Conservation (phyloP, 2,329 filamentous ascomycete species). For the Cytospora piceicola region DNA sequence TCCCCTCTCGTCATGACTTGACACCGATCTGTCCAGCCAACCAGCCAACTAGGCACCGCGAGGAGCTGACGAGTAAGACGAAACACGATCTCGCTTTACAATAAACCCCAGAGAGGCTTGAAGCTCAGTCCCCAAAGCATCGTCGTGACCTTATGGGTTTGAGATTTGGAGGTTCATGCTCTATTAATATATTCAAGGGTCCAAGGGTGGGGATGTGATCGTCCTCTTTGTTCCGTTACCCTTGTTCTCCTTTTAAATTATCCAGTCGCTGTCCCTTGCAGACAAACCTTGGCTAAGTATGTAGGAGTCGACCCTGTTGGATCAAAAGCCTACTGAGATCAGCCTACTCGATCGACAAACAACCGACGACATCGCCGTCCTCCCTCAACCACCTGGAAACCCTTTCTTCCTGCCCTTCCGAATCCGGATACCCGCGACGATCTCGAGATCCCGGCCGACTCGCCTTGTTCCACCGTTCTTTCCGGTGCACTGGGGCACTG, state of each 20-base stretch:
- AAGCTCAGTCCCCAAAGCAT: conserved; percentile 12
- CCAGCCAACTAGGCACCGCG: background rate
- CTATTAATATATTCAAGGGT: conserved; percentile 19
- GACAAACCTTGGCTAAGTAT: background rate
- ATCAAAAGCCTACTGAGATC: background rate
- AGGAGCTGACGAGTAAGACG: background rate
- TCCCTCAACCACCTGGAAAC: background rate
- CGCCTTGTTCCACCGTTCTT: background rate
- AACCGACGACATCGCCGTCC: background rate
- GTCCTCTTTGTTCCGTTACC: conserved; percentile 1
- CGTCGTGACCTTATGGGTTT: conserved; percentile 4
- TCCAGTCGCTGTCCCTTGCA: conserved; percentile 4
- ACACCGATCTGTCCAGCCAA: background rate
- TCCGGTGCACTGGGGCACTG: conserved; percentile 1
- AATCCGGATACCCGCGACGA: background rate
- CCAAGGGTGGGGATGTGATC: conserved; percentile 26
- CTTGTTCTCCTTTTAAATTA: conserved; percentile 11
- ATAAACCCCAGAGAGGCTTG: background rate
- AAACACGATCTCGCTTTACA: background rate
- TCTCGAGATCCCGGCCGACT: background rate
- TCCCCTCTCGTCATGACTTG: background rate
- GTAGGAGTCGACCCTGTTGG: background rate
- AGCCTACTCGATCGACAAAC: conserved; percentile 8
- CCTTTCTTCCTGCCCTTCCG: background rate
- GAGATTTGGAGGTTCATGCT: conserved; percentile 2